Conservation (phyloP, 2,329 filamentous ascomycete species). For the Colletotrichum musae region DNA sequence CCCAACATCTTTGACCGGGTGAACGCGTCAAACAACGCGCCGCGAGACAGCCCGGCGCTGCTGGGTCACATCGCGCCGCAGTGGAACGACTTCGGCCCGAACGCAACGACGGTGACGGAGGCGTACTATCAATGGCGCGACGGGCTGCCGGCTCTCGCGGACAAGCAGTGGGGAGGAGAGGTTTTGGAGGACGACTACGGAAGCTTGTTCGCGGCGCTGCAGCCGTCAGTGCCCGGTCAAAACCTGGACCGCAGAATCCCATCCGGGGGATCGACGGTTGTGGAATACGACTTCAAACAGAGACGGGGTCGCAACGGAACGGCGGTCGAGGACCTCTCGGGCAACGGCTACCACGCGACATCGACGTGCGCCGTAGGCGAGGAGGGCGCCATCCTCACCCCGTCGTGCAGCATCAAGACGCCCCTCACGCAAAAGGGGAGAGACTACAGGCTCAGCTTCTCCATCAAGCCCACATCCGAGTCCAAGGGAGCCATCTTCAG, state of each 20-base stretch:
- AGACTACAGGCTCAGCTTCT: conserved; percentile 68
- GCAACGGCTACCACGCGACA: conserved; percentile 43
- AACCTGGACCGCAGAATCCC: conserved; percentile 44
- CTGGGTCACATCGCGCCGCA: conserved; percentile 44
- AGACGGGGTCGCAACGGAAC: conserved; percentile 24
- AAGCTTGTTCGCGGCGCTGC: conserved; percentile 40
- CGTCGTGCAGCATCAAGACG: conserved; percentile 59
- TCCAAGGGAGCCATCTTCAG: conserved; percentile 36
- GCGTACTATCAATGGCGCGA: conserved; percentile 46
- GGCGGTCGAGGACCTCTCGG: conserved; percentile 40
- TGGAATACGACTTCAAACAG: conserved; percentile 40
- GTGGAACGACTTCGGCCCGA: conserved; percentile 47
- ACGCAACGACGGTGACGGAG: conserved; percentile 45
- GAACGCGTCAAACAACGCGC: conserved; percentile 42
- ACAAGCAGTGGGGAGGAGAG: conserved; percentile 48
- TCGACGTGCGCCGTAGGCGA: conserved; percentile 19
- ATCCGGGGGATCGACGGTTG: conserved; percentile 38
- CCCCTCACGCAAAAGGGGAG: conserved; percentile 68
- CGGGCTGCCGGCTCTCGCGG: conserved; percentile 45
- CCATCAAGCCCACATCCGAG: conserved; percentile 46
- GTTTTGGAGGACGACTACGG: conserved; percentile 23
- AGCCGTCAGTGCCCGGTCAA: conserved; percentile 43
- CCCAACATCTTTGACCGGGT: conserved; percentile 45
- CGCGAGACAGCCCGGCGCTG: conserved; percentile 35
- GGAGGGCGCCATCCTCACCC: conserved; percentile 48